phyloP scores from a whole-genome alignment of 352 stramenopile genomes.

The Phytophthora multivora region DNA sequence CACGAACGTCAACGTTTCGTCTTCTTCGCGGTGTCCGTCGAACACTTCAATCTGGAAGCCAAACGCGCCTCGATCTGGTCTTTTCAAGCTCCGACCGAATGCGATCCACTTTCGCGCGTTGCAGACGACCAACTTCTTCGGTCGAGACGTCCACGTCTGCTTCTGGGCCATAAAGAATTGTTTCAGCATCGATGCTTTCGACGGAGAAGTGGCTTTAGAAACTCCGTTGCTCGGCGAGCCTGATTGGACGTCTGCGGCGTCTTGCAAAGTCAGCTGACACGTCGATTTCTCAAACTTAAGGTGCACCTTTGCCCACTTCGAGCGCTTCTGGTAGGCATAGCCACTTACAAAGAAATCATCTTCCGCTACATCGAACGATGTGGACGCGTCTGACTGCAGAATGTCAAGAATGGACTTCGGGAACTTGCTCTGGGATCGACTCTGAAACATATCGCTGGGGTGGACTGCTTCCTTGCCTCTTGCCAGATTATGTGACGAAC shows the following conservation, averaged over 20 bases:
- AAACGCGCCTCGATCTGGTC: slow-evolving; percentile 64
- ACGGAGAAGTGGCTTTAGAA: slow-evolving; percentile 28
- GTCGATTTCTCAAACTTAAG: slow-evolving; percentile 75
- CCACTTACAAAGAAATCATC: slow-evolving; percentile 58
- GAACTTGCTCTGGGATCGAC: slow-evolving; percentile 72
- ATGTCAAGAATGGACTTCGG: slow-evolving; percentile 77
- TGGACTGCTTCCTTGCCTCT: slow-evolving; percentile 59
- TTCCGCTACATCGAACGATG: slow-evolving; percentile 61
- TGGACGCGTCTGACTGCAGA: slow-evolving; percentile 58
- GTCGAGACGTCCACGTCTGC: slow-evolving; percentile 57
- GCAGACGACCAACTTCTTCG: slow-evolving; percentile 72
- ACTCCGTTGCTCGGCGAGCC: slow-evolving; percentile 5
- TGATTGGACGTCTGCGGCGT: slow-evolving; percentile 22
- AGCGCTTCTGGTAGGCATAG: slow-evolving; percentile 74
- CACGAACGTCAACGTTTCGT: slow-evolving; percentile 80
- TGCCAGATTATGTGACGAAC: slow-evolving; percentile 64
- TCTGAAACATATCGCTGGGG: slow-evolving; percentile 74
- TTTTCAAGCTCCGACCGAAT: slow-evolving; percentile 75
- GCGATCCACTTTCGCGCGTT: slow-evolving; percentile 80
- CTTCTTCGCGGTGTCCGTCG: slow-evolving; percentile 70
- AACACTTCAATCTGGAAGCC: slow-evolving; percentile 84
- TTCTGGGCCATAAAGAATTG: slow-evolving; percentile 67
- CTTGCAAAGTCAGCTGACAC: slow-evolving; percentile 55
- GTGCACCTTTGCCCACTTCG: slow-evolving; percentile 76
- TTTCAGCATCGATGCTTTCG: slow-evolving; percentile 48